These are phyloP conservation scores for Isabelozyma gotoi DNA, from an alignment of 805 yeast genomes.

Conservation along the genomic window DNA sequence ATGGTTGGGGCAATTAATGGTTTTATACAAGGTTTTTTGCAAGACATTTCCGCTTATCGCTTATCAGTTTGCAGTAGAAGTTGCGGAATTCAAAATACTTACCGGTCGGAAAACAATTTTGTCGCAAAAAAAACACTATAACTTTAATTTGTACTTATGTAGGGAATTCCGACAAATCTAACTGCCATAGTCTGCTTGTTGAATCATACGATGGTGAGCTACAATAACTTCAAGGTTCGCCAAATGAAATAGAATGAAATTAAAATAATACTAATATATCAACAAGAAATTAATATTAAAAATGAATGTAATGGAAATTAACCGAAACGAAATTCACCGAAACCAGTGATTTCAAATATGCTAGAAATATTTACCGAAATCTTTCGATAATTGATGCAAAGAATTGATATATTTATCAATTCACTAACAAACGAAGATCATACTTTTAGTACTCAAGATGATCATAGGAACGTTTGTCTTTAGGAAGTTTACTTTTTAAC, in stretches of 20 bases:
- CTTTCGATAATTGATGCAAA: not conserved
- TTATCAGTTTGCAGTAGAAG: not conserved
- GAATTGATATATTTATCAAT: too few species aligned
- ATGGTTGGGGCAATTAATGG: not conserved
- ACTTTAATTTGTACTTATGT: not conserved
- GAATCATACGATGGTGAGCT: too few species aligned
- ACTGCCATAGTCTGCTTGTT: too few species aligned
- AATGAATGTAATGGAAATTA: too few species aligned
- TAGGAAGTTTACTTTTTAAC: constrained; percentile 26
- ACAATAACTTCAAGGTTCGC: too few species aligned
- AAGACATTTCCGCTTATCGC: not conserved
- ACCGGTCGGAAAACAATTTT: not conserved
- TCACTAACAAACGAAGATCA: not conserved
- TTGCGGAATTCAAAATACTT: not conserved
- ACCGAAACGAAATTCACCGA: not conserved
- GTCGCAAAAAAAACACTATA: not conserved
- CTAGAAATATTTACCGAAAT: not conserved
- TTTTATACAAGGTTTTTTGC: not conserved
- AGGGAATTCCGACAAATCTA: not conserved
- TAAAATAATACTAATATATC: too few species aligned
- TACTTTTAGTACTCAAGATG: not conserved
- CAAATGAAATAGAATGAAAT: too few species aligned
- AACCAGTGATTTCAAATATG: not conserved
- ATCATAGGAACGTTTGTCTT: not conserved
- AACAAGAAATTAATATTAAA: not conserved